Base-by-base conservation (phyloP, 768 basidiomycete genomes). In the Hygrophorus russula region DNA sequence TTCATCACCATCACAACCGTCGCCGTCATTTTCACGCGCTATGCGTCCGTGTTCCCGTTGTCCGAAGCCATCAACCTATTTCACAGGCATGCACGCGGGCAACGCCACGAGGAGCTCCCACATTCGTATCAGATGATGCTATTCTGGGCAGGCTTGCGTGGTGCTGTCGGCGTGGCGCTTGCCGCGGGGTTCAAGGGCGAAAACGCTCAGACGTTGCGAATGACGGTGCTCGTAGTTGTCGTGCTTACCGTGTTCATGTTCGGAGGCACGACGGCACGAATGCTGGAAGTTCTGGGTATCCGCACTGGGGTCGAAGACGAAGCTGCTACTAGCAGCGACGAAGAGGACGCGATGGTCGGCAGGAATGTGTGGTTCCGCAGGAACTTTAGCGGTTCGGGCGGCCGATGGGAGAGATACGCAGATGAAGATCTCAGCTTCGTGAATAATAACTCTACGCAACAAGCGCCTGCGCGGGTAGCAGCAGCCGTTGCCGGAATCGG, bases 111-210 rank as follows among this genome's bases (percentile, higher is more conserved):
- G 51, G 93, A 97, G 52, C 67, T 99, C 4, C 93, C 96, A 1
- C 93, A 98, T 60, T 92, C 91, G 9, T 97, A 99, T 56, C 93
- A 97, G 54, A 94, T 98, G 89, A 96, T 98, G 92, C 66, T 98
- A 12, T 98, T 98, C 64, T 99, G 94, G 96, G 94, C 94, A 1
- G 94, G 94, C 4, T 66, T 99, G 42, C 73, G 96, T 20, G 96
- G 96, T 29, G 96, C 96, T 0, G 96, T 99, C 34, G 96, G 96
- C 31, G 96, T 99, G 15, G 96, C 96, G 3, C 76, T 99, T 24
- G 96, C 96, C 1, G 87, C 91, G 1, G 93, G 93, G 2, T 94
- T 99, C 70, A 82, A 82, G 45, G 94, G 96, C n/a, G 71, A 78
- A 20, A 94, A 94, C 56, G 90, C 90, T 0, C 80, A 89, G 53